phyloP scores from a whole-genome alignment of 139 green algal species.

The Coelastrella sp. region DNA sequence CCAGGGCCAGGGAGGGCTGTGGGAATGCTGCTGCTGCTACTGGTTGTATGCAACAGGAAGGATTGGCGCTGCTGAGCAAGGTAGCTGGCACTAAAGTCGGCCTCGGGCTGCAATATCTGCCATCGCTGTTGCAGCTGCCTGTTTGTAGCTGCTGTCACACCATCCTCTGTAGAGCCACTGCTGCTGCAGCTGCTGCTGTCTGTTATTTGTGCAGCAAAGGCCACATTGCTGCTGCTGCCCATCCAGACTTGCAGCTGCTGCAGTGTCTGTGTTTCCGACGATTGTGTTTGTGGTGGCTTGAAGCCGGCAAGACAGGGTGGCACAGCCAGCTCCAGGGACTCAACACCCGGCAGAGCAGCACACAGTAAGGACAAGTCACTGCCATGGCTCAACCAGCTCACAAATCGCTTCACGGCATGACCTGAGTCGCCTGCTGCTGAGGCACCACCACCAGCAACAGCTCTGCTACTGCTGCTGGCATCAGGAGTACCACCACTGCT shows the following conservation, averaged over 20 bases:
- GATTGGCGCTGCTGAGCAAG: neutral
- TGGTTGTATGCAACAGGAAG: neutral
- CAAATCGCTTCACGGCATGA: neutral
- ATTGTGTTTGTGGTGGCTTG: neutral
- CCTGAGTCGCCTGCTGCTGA: neutral
- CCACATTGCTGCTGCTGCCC: neutral
- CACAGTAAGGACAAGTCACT: neutral
- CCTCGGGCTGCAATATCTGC: neutral
- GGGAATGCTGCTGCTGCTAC: neutral
- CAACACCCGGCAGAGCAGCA: neutral
- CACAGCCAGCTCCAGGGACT: neutral
- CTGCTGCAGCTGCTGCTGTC: too few relatives aligned
- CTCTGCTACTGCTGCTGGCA: neutral
- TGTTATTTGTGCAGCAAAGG: too few relatives aligned
- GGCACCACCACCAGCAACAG: neutral
- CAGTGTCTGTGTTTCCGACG: neutral
- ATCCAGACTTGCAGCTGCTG: neutral
- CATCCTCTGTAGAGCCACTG: too few relatives aligned
- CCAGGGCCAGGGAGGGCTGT: neutral
- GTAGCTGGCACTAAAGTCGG: neutral
- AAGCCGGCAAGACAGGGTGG: neutral
- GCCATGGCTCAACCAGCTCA: neutral
- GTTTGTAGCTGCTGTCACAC: too few relatives aligned
- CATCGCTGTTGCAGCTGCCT: neutral
- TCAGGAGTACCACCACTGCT: neutral